Conservation (phyloP, 257 asterid genomes). For the Mitragyna speciosa region DNA sequence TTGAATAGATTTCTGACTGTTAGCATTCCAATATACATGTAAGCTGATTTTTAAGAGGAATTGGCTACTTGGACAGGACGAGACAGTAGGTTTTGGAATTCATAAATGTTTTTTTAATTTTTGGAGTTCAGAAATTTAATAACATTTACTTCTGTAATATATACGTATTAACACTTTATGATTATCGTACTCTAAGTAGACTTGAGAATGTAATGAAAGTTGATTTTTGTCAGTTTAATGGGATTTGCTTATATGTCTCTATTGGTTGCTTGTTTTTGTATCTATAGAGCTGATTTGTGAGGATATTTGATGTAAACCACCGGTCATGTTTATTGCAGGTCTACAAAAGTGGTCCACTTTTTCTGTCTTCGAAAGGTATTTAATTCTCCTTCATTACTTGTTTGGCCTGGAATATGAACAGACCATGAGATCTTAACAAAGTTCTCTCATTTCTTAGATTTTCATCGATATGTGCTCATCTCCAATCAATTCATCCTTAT, state of each 20-base stretch:
- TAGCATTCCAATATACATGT: neutral
- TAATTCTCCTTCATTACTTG: constrained; percentile 21
- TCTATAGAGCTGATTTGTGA: no score
- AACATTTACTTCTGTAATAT: neutral
- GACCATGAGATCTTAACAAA: neutral
- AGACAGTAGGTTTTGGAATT: neutral
- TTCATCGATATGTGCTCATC: neutral
- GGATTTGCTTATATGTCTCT: neutral
- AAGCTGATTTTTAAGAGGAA: neutral
- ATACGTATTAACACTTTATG: neutral
- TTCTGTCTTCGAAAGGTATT: constrained; percentile 91
- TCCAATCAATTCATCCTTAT: neutral
- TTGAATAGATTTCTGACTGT: neutral
- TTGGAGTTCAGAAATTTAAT: neutral
- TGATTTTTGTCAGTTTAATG: neutral
- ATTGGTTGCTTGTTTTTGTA: neutral
- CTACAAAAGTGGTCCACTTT: constrained; percentile 87
- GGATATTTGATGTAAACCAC: constrained; percentile 13
- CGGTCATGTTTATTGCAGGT: constrained; percentile 67
- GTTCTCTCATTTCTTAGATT: neutral
- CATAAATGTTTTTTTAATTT: neutral
- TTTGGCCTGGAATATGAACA: neutral
- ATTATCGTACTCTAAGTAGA: neutral
- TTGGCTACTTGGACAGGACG: neutral
- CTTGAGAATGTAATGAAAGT: neutral